phyloP scores from a whole-genome alignment of 805 yeast genomes.

The Diddensiella caesifluorescens region DNA sequence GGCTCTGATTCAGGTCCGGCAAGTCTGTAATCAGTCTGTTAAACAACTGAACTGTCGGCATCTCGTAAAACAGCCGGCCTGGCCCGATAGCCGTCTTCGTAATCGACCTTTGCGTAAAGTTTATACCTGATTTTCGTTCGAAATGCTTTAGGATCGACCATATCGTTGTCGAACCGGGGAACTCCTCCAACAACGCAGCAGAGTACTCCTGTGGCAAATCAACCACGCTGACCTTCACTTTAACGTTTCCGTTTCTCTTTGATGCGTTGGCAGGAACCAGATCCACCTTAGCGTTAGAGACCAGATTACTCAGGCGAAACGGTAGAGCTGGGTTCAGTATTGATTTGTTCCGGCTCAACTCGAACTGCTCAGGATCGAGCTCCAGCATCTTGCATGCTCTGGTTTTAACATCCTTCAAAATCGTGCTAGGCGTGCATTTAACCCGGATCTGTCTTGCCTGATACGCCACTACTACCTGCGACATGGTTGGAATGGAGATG shows the following conservation, averaged over 20 bases:
- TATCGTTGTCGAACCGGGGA: slow-evolving; percentile 18
- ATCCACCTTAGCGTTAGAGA: slow-evolving; percentile 23
- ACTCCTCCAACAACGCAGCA: slow-evolving; percentile 16
- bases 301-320: slow-evolving; percentile 19
- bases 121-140: slow-evolving; percentile 22
- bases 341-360: slow-evolving; percentile 9
- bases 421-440: slow-evolving; percentile 19
- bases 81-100: slow-evolving; percentile 3
- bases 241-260: slow-evolving; percentile 1
- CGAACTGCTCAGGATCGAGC: slow-evolving; percentile 15
- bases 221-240: slow-evolving; percentile 17
- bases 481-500: not conserved
- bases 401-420: slow-evolving; percentile 19
- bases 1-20: slow-evolving; percentile 17
- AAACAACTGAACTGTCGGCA: slow-evolving; percentile 23
- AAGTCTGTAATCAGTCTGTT: slow-evolving; percentile 13
- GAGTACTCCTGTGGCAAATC: slow-evolving; percentile 21
- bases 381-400: slow-evolving; percentile 18
- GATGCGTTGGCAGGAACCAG: slow-evolving; percentile 14
- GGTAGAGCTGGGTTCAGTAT: slow-evolving; percentile 13
- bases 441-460: slow-evolving; percentile 16
- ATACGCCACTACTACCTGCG: slow-evolving; percentile 14
- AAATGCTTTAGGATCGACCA: slow-evolving; percentile 23
- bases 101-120: slow-evolving; percentile 20
- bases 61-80: slow-evolving; percentile 15